These are phyloP conservation scores for Hemisphaericaspora subhashii DNA, from an alignment of 1,139 yeast species.

Conservation along the genomic window DNA sequence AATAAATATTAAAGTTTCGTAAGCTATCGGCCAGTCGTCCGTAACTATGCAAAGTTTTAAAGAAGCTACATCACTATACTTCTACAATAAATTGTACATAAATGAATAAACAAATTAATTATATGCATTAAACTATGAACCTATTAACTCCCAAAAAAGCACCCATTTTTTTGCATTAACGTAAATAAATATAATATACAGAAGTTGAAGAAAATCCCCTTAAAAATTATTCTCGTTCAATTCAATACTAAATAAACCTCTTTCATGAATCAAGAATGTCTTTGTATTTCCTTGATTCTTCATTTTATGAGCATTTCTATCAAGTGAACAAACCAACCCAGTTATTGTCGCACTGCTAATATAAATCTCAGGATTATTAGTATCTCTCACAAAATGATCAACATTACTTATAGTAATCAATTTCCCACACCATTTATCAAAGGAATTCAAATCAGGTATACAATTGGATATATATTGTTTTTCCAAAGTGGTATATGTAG, in stretches of 20 bases:
- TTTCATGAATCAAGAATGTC: constrained; percentile 30
- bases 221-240: not conserved
- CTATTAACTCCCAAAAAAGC: not conserved
- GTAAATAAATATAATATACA: too few relatives aligned
- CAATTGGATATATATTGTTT: constrained; percentile 41
- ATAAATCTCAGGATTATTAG: constrained; percentile 13
- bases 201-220: too few relatives aligned
- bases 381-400: constrained; percentile 20
- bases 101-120: too few relatives aligned
- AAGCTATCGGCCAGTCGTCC: too few relatives aligned
- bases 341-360: constrained; percentile 12
- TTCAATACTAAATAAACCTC: constrained; percentile 29
- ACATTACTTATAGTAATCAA: constrained; percentile 34
- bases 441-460: constrained; percentile 41
- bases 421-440: constrained; percentile 40
- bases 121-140: too few relatives aligned
- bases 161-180: too few relatives aligned
- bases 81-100: too few relatives aligned
- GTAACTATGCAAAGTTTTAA: too few relatives aligned
- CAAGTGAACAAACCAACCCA: constrained; percentile 17
- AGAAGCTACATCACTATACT: too few relatives aligned
- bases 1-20: too few relatives aligned
- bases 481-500: constrained; percentile 28
- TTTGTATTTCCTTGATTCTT: constrained; percentile 6
- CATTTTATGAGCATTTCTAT: constrained; percentile 9